A percentile compares a stretch with the other conserved stretches of the same genome.
These are phyloP conservation scores for Fraxinus latifolia DNA, from an alignment of 305 asterid species.

Conservation along the genomic window DNA sequence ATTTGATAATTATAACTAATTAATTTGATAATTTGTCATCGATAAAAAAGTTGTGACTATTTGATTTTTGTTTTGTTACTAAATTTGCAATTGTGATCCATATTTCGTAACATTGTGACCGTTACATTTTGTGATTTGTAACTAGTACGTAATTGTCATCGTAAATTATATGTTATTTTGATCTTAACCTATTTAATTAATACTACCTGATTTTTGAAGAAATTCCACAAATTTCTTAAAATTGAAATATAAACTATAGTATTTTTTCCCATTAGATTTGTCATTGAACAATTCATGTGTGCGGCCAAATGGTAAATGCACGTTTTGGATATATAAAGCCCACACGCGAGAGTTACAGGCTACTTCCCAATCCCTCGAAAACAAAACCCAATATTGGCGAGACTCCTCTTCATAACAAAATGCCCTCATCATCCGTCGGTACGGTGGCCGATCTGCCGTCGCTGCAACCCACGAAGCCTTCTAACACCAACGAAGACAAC, in stretches of 20 bases:
- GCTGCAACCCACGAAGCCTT: constrained; percentile 20
- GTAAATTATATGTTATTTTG: background rate
- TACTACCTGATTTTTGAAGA: background rate
- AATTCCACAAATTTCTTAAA: background rate
- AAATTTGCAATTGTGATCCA: background rate
- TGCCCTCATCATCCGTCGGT: constrained; percentile 21
- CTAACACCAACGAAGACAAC: constrained; percentile 20
- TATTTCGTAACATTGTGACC: background rate
- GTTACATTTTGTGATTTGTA: too few relatives aligned
- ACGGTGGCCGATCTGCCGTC: constrained; percentile 16
- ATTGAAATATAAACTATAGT: background rate
- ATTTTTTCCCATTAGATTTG: too few relatives aligned
- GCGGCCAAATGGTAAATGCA: background rate
- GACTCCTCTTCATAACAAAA: background rate
- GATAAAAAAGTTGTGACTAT: background rate
- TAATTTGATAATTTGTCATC: too few relatives aligned
- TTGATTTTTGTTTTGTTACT: background rate
- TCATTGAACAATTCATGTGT: background rate
- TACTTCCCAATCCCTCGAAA: background rate
- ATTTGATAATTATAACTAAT: too few relatives aligned
- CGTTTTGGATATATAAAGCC: background rate
- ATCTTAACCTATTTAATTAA: background rate
- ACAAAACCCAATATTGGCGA: background rate
- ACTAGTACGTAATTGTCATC: too few relatives aligned
- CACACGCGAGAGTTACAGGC: background rate